Conservation (phyloP, 2,329 filamentous ascomycete genomes). For the Colletotrichum salicis region DNA sequence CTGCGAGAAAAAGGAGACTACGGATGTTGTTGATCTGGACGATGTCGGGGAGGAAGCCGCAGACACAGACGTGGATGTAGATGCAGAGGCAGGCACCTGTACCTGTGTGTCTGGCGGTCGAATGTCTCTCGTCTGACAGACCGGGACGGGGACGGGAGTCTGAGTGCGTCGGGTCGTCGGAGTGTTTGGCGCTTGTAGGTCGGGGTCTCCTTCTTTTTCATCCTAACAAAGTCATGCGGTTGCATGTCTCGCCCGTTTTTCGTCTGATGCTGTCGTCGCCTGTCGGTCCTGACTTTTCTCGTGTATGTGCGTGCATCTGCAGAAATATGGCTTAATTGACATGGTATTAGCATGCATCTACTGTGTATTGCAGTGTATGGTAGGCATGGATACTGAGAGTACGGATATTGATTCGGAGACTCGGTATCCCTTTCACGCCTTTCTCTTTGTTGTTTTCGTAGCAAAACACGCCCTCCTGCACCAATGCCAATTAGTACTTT, state of each 20-base stretch:
- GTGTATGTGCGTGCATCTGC: neutral
- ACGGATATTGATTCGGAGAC: neutral
- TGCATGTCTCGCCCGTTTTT: constrained; percentile 27
- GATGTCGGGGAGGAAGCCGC: neutral
- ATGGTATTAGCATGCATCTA: constrained; percentile 1
- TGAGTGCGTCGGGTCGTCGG: neutral
- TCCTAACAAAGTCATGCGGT: constrained; percentile 18
- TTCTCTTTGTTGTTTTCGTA: neutral
- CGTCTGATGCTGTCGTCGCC: constrained; percentile 10
- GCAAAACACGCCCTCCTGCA: neutral
- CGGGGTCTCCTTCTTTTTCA: constrained; percentile 11
- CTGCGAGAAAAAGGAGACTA: neutral
- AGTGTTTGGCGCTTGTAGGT: neutral
- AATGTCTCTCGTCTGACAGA: neutral
- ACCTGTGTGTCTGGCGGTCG: neutral
- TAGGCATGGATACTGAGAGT: neutral
- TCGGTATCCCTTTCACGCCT: neutral
- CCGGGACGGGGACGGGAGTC: neutral
- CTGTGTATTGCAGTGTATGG: neutral
- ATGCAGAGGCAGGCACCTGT: neutral
- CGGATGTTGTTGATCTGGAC: neutral
- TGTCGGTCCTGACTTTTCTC: neutral
- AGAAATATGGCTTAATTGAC: neutral
- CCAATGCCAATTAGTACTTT: neutral
- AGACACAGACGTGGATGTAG: neutral